Conservation (phyloP, 441 rosid species). For the Populus hybrid region DNA sequence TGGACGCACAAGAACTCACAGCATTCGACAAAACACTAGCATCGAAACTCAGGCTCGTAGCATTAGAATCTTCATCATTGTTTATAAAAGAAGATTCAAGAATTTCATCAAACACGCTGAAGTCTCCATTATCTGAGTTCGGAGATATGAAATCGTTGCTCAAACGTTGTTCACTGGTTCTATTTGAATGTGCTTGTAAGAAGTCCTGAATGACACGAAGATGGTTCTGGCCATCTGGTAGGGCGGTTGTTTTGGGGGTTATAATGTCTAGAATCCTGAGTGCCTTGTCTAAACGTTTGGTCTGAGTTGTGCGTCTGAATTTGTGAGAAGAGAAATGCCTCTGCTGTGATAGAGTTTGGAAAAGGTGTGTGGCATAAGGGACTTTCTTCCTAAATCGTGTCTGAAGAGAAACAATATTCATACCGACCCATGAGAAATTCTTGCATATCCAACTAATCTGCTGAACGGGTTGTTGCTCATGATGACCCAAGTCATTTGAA, state of each 20-base stretch:
- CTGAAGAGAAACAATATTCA: conserved; percentile 20
- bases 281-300: conserved; percentile 41
- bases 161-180: conserved; percentile 8
- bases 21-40: conserved; percentile 50
- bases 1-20: conserved; percentile 50
- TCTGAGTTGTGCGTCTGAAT: conserved; percentile 14
- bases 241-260: conserved; percentile 25
- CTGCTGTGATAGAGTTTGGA: conserved; percentile 6
- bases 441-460: neutral
- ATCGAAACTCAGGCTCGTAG: conserved; percentile 22
- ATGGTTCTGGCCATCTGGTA: conserved; percentile 31
- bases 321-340: conserved; percentile 35
- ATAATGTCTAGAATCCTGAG: conserved; percentile 48
- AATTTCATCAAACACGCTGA: conserved; percentile 33
- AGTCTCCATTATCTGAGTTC: conserved; percentile 10
- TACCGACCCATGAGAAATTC: conserved; percentile 10
- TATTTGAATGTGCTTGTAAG: conserved; percentile 34
- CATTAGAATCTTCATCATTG: conserved; percentile 21
- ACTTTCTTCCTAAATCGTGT: conserved; percentile 6
- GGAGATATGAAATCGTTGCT: conserved; percentile 15
- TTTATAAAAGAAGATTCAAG: conserved; percentile 17
- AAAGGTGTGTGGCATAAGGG: neutral
- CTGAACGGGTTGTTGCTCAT: neutral
- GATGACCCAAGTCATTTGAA: neutral
- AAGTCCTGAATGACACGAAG: conserved; percentile 58